Percentiles rank a stretch among this genome's conserved stretches.
Evolutionary conservation across 352 stramenopile species (phyloP).

Genomic region (Aphanomyces euteiches): DNA sequence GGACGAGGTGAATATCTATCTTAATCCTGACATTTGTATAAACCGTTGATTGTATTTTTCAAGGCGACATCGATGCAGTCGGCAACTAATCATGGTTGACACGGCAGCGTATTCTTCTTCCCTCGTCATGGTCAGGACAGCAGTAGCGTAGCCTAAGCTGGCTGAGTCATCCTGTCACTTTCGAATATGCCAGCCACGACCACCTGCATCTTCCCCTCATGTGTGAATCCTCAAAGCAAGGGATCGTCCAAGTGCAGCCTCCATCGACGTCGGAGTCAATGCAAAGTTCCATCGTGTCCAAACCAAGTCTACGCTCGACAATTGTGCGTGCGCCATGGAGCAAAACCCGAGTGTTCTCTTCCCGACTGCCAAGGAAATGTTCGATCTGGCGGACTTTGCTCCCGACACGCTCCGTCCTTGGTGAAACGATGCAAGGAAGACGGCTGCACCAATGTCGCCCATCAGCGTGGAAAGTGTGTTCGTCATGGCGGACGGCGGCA

Average conservation of each 20-base stretch:
- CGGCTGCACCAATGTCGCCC: conserved; percentile 5
- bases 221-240: background rate
- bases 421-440: conserved; percentile 5
- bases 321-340: conserved; percentile 21
- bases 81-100: too few species aligned
- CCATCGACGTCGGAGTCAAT: conserved; percentile 12
- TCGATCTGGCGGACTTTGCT: conserved; percentile 59
- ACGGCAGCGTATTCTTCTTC: too few species aligned
- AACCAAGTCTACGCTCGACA: conserved; percentile 24
- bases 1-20: too few species aligned
- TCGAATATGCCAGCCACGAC: too few species aligned
- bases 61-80: too few species aligned
- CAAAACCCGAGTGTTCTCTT: conserved; percentile 29
- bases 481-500: background rate
- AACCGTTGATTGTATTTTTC: too few species aligned
- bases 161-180: too few species aligned
- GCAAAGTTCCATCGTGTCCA: background rate
- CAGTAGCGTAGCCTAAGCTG: too few species aligned
- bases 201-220: conserved; percentile 15
- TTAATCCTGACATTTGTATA: too few species aligned
- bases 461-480: background rate
- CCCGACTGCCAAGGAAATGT: conserved; percentile 66
- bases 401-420: conserved; percentile 41
- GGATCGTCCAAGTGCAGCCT: conserved; percentile 1
- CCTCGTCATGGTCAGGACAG: too few species aligned